Evolutionary conservation across 495 filamentous ascomycete species (phyloP), one percentile per base, ranked within the genome.

Genomic region (Tuber umbilicatum): DNA sequence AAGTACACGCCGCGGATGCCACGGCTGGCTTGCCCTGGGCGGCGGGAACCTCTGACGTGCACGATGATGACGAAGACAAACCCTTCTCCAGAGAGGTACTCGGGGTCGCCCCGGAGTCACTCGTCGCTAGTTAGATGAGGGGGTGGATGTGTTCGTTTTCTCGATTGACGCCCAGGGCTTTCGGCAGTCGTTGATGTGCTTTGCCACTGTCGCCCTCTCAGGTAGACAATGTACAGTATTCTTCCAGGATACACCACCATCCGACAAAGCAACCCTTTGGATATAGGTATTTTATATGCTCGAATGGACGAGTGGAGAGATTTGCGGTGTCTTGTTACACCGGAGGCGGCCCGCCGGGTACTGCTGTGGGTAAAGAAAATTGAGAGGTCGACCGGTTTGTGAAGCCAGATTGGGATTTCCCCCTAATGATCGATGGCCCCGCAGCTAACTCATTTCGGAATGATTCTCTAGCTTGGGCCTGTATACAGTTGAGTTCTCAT

Each of bases 401-500:
- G 37, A 72, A 70, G 72, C 78, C 64, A 72, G 41, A 73, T 9
- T 71, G 31, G 45, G 71, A 16, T 42, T 16, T 23, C 71, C 21
- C 1, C 38, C 23, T 55, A 42, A 72, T 40, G 21, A 70, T 38
- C 17, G 9, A 47, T 21, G 37, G 69, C 75, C 68, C 68, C 21
- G 38, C 43, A 27, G 74, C 87, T 85, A 75, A 90, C 89, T 89
- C 83, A 94, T 97, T 69, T 94, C 91, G 10, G 86, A 85, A 21
- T 98, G 86, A 42, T 86, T 83, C 73, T 94, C 93, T 27, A 98
- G 85, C 21, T 87, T 87, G 1, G 94, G 94, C 47, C 92, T 88
- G 39, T 87, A 84, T 3, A 86, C 84, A 14, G 86, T 86, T 82
- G 90, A 88, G 67, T 85, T 83, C 21, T 91, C 88, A 80, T 97